phyloP scores from a whole-genome alignment of 2,329 filamentous ascomycete genomes.

The Myrmaecium sp. region DNA sequence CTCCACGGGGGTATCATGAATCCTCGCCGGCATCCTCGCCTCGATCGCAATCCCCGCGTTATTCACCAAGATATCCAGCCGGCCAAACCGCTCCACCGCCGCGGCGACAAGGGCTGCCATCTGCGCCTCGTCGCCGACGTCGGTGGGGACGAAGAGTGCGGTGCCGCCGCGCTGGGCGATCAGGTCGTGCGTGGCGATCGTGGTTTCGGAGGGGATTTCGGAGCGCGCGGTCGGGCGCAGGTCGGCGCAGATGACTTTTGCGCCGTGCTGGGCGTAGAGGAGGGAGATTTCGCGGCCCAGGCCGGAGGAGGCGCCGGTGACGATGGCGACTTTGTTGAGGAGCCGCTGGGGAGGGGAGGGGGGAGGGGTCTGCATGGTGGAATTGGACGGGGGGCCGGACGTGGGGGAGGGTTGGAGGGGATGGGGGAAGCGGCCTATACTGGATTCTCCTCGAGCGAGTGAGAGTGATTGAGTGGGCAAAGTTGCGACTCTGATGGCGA shows the following conservation, averaged over 20 bases:
- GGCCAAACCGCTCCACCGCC: constrained; percentile 13
- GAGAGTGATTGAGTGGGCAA: too few species aligned
- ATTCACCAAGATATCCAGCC: constrained; percentile 20
- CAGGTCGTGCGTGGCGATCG: constrained; percentile 6
- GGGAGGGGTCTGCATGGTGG: too few species aligned
- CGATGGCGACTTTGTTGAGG: constrained; percentile 14
- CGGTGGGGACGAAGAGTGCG: constrained; percentile 10
- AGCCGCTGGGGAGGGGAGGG: too few species aligned
- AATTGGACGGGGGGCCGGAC: too few species aligned
- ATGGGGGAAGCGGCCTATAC: too few species aligned
- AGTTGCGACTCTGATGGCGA: too few species aligned
- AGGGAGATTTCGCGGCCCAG: constrained; percentile 13
- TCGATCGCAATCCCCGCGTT: constrained; percentile 21
- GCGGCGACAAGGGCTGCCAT: constrained; percentile 10
- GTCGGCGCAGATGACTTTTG: constrained; percentile 10
- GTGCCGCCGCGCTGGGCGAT: constrained; percentile 5
- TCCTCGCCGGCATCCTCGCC: constrained; percentile 8
- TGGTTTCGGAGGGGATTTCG: too few species aligned
- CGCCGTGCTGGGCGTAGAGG: constrained; percentile 5
- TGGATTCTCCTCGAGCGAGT: too few species aligned
- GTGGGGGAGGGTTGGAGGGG: too few species aligned
- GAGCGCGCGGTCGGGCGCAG: too few species aligned
- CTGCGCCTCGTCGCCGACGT: constrained; percentile 11
- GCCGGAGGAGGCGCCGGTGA: constrained; percentile 17
- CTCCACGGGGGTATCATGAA: constrained; percentile 15